A percentile compares a stretch with the other conserved stretches of the same genome.
Evolutionary conservation across 345 rosid genomes (phyloP).

Genomic region (Rhizophora mangle): DNA sequence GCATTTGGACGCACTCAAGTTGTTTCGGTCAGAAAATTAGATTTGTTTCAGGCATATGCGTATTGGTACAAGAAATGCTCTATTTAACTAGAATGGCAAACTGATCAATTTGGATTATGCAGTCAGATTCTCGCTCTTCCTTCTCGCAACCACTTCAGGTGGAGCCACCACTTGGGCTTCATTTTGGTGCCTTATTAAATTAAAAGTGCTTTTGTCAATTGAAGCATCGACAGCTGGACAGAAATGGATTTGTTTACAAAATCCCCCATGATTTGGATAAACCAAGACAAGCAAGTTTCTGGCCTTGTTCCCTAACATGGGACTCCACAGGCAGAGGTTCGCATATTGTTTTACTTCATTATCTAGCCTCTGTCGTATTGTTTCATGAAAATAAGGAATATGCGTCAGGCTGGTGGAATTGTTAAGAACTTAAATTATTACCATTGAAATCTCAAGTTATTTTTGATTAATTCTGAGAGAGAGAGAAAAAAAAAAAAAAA

Average conservation of each 20-base stretch:
- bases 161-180: conserved; percentile 9
- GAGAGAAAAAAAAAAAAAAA: neutral
- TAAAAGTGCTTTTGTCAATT: neutral
- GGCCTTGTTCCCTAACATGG: conserved; percentile 19
- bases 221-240: conserved; percentile 7
- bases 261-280: neutral
- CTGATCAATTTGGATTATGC: neutral
- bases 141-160: neutral
- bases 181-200: neutral
- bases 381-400: no score
- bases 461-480: no score
- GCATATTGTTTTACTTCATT: no score
- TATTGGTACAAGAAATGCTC: neutral
- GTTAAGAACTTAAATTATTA: no score
- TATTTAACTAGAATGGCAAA: neutral
- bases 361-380: neutral
- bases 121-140: conserved; percentile 14
- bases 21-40: no score
- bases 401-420: no score
- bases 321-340: neutral
- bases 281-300: neutral
- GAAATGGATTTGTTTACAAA: neutral
- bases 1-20: no score
- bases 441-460: no score
- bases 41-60: no score